These are phyloP conservation scores for Kalanchoe fedtschenkoi DNA, from an alignment of 164 flowering plant species.

Conservation along the genomic window DNA sequence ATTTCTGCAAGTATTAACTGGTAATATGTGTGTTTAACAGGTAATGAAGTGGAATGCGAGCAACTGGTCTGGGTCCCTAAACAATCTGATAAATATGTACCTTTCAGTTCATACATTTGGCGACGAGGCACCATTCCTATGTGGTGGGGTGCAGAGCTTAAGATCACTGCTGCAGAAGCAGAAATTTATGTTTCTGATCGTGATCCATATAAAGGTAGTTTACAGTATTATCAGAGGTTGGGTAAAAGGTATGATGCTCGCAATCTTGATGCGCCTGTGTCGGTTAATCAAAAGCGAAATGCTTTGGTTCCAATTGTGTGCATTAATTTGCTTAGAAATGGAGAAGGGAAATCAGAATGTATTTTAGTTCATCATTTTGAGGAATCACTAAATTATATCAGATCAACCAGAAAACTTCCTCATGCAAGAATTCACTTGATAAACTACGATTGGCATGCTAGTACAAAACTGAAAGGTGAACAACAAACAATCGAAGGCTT, in stretches of 20 bases:
- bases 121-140: slow-evolving; percentile 96
- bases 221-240: slow-evolving; percentile 74
- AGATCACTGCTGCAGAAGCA: slow-evolving; percentile 95
- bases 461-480: slow-evolving; percentile 74
- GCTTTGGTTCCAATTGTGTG: slow-evolving; percentile 79
- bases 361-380: slow-evolving; percentile 91
- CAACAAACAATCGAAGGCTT: slow-evolving; percentile 92
- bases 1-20: not conserved
- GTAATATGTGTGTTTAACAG: slow-evolving; percentile 28
- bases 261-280: slow-evolving; percentile 32
- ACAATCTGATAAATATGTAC: slow-evolving; percentile 59
- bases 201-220: slow-evolving; percentile 87
- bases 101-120: slow-evolving; percentile 90
- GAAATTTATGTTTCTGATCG: slow-evolving; percentile 82
- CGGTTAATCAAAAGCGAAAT: slow-evolving; percentile 44
- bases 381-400: slow-evolving; percentile 63
- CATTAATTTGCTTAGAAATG: slow-evolving; percentile 81
- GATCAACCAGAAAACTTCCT: slow-evolving; percentile 66
- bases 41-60: slow-evolving; percentile 99
- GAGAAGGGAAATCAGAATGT: slow-evolving; percentile 85
- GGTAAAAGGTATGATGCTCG: slow-evolving; percentile 70
- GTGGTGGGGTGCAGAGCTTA: slow-evolving; percentile 99
- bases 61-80: slow-evolving; percentile 92
- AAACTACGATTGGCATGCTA: slow-evolving; percentile 98
- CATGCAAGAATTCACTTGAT: slow-evolving; percentile 59